Evolutionary conservation across 257 asterid species (phyloP), one percentile per base, ranked within the genome.

Genomic region (Solanum bukasovii): DNA sequence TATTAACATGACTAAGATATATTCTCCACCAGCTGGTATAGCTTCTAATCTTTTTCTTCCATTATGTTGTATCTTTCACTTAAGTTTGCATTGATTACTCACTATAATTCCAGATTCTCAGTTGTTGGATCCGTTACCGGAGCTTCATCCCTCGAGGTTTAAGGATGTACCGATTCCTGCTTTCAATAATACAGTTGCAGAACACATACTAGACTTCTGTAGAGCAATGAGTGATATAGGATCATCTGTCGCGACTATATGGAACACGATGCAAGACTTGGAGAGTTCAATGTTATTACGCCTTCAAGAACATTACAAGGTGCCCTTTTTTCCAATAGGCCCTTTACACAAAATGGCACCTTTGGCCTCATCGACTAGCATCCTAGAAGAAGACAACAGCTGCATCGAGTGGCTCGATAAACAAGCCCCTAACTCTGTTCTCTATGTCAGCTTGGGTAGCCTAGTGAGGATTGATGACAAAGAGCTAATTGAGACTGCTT

Each of bases 101-200:
- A 74, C 9, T 74, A 27, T 0, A 35, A 9, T 74, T 52, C 20
- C 93, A 92, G 95, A 92, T 72, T 85, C 88, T 5, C 88, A 79
- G 35, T 35, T 89, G 71, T 77, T 86, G 27, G 91, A 88, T 1
- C 27, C 68, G 16, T 81, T 94, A 14, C 94, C 94, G 1, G 78
- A 86, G 12, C 44, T 83, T 46, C 73, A 89, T 74, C 89, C 92
- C 7, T 81, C 93, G 14, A 90, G 87, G 42, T 85, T 61, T 37
- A 52, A 52, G 63, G 63, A 52, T 2, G 2, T 52, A 18, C 63
- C 63, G 0, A 1, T 52, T 52, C 2, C 9, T 52, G 7, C 1
- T 1, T 0, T 52, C 9, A 52, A 52, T 52, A 52, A 52, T 52
- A 52, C 63, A 52, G 63, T 16, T 52, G 0, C 63, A 16, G 23